These are phyloP conservation scores for Blepharisma japonicum DNA, from an alignment of 73 alveolate species.

Conservation along the genomic window DNA sequence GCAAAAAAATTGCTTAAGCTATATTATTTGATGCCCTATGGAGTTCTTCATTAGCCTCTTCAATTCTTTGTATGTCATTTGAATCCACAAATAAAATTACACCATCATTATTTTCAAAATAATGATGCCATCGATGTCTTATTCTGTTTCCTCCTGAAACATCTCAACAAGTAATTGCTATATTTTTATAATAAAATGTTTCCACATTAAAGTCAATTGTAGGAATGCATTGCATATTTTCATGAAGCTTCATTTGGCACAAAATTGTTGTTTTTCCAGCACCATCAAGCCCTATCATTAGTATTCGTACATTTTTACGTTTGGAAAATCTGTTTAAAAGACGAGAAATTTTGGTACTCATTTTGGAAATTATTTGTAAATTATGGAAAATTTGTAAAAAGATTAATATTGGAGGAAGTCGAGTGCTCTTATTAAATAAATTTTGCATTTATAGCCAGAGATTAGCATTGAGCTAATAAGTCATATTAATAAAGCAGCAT, in stretches of 20 bases:
- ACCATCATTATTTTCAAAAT: conserved; percentile 92
- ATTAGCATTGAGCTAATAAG: no score
- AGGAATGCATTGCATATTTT: conserved; percentile 34
- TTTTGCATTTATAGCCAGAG: no score
- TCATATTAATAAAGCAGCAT: no score
- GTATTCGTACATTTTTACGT: no score
- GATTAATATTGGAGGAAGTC: no score
- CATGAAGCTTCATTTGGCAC: conserved; percentile 33
- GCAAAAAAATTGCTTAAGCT: no score
- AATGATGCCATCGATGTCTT: conserved; percentile 94
- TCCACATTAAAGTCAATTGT: conserved; percentile 50
- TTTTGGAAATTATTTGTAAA: no score
- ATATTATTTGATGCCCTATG: conserved; percentile 77
- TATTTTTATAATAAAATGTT: conserved; percentile 45
- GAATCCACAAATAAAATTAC: conserved; percentile 94
- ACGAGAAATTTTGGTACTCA: no score
- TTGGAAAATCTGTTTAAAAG: no score
- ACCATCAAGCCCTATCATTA: conserved; percentile 52
- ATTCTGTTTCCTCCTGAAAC: conserved; percentile 65
- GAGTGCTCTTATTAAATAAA: no score
- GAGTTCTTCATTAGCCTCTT: conserved; percentile 92
- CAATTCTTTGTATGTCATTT: conserved; percentile 91
- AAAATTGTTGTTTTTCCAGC: conserved; percentile 62
- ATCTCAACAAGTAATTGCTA: conserved; percentile 68
- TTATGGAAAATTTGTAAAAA: no score